Base-by-base conservation (phyloP, 192 early-diverging fungal genomes). In the Dissophora globulifera region DNA sequence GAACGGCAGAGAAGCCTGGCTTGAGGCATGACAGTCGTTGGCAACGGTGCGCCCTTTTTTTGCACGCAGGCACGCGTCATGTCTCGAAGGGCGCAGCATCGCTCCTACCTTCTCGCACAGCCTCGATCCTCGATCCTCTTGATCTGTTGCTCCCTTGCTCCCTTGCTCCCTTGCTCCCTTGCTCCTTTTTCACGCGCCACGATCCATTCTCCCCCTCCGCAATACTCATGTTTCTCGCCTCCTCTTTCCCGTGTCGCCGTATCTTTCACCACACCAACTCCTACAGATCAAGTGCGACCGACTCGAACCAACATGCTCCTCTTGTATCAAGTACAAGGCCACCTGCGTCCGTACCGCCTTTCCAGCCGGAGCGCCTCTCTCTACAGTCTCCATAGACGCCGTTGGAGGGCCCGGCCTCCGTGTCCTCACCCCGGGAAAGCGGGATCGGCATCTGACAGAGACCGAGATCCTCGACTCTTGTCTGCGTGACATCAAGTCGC, bases 321-420 rank as follows among this genome's bases (percentile, higher is more conserved):
- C 72, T 1, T 76, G 72, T 35, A 56, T 67, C 40, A 76, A 76
- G 35, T 76, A 76, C 53, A 76, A 76, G 25, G 72, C 72, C 0
- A 66, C 63, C 16, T 76, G 72, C 50, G 45, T 67, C 7, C 41
- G 72, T 1, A 76, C 72, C 2, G 57, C 52, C 3, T 54, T 67
- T 47, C 72, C 72, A 3, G 63, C 72, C 0, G 72, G 72, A 1
- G 57, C 42, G 0, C 72, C 63, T 7, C 62, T 67, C 19, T 76
- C 72, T 9, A 66, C 63, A 7, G 72, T 67, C 1, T 67, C 72
- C 17, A 33, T 61, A 9, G 72, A 76, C 19, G 57, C 72, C n/a
- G 56, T 67, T 46, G 69, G 69, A 5, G 43, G 49, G 4, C 52
- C 53, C 8, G 54, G 62, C 19, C 51, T 66, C 0, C 48, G 71